Evolutionary conservation across 2,329 filamentous ascomycete genomes (phyloP).

Genomic region (Seiridium unicorne): DNA sequence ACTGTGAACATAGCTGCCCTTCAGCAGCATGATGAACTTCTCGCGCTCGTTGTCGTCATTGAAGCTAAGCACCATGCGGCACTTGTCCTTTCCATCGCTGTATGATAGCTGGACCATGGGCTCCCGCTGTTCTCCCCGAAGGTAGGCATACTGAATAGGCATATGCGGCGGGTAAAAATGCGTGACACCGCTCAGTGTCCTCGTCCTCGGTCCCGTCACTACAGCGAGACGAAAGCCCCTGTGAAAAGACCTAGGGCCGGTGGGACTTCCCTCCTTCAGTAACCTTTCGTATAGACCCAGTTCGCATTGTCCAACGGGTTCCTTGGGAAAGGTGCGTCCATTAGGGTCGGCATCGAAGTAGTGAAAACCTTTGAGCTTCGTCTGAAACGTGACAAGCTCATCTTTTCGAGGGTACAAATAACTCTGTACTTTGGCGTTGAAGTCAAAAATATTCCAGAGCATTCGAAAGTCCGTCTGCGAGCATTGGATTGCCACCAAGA

Average conservation of each 20-base stretch:
- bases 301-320: slow-evolving; percentile 69
- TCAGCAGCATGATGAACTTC: slow-evolving; percentile 69
- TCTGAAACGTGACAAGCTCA: slow-evolving; percentile 69
- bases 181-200: slow-evolving; percentile 74
- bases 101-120: slow-evolving; percentile 71
- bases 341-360: slow-evolving; percentile 75
- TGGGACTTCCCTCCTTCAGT: slow-evolving; percentile 67
- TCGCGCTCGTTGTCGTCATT: slow-evolving; percentile 68
- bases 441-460: slow-evolving; percentile 82
- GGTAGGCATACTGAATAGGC: slow-evolving; percentile 76
- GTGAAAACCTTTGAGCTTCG: slow-evolving; percentile 71
- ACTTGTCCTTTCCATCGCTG: slow-evolving; percentile 62
- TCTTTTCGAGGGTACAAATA: slow-evolving; percentile 67
- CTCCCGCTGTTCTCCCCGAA: slow-evolving; percentile 68
- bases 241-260: slow-evolving; percentile 70
- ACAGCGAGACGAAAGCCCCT: slow-evolving; percentile 77
- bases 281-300: slow-evolving; percentile 74
- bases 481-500: slow-evolving; percentile 69
- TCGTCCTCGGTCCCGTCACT: slow-evolving; percentile 73
- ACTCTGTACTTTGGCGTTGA: slow-evolving; percentile 72
- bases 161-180: slow-evolving; percentile 64
- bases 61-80: slow-evolving; percentile 77
- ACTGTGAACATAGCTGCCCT: slow-evolving; percentile 65
- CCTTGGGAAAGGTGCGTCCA: slow-evolving; percentile 71
- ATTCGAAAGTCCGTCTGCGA: slow-evolving; percentile 75